Evolutionary conservation across 2,329 filamentous ascomycete species (phyloP).

Genomic region (Colletotrichum theobromicola): DNA sequence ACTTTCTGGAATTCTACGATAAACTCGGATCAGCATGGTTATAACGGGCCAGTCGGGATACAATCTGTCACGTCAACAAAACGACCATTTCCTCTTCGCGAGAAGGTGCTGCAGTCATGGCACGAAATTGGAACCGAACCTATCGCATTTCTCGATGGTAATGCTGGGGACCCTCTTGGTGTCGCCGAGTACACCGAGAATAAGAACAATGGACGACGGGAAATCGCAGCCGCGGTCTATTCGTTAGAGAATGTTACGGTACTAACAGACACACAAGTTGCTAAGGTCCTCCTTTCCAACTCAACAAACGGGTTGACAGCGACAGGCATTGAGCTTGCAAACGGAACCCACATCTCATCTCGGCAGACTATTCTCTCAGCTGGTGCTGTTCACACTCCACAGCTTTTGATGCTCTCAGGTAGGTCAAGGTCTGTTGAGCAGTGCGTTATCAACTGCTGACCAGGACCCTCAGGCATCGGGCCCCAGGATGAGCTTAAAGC

Average conservation of each 20-base stretch:
- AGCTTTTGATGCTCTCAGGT: constrained; percentile 54
- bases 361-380: constrained; percentile 45
- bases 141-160: constrained; percentile 29
- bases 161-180: constrained; percentile 33
- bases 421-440: rapidly evolving
- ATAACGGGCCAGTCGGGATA: constrained; percentile 40
- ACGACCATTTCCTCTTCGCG: constrained; percentile 42
- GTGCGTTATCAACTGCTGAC: neutral
- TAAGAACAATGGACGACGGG: constrained; percentile 25
- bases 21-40: constrained; percentile 39
- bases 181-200: constrained; percentile 36
- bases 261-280: constrained; percentile 26
- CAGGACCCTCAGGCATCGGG: constrained; percentile 43
- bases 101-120: constrained; percentile 41
- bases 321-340: constrained; percentile 30
- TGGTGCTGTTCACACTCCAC: constrained; percentile 56
- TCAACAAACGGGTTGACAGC: constrained; percentile 15
- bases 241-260: constrained; percentile 30
- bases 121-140: constrained; percentile 40
- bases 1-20: constrained; percentile 27
- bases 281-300: constrained; percentile 22
- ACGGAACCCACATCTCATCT: constrained; percentile 31
- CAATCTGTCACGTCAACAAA: constrained; percentile 31
- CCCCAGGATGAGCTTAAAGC: constrained; percentile 44
- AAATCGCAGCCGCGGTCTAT: constrained; percentile 28